phyloP scores from a whole-genome alignment of 2,329 filamentous ascomycete species.

The Aspergillus udagawae region DNA sequence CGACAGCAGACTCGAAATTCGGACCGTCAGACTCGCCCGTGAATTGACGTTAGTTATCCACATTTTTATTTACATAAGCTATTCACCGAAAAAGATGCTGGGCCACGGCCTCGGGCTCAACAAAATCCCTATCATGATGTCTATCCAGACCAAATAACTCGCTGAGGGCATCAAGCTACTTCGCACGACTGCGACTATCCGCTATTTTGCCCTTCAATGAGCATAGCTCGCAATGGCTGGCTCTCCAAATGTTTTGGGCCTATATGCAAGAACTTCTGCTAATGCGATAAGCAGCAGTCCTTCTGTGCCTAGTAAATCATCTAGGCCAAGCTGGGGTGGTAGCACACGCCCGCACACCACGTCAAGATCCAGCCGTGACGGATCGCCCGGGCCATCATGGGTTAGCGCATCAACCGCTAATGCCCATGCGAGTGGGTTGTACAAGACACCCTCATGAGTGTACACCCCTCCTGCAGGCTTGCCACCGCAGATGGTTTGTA shows the following conservation, averaged over 20 bases:
- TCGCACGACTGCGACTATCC: background rate
- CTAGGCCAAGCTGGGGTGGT: conserved; percentile 25
- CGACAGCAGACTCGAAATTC: background rate
- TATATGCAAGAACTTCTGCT: conserved; percentile 30
- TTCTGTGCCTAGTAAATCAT: conserved; percentile 46
- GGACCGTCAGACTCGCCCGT: background rate
- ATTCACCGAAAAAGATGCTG: background rate
- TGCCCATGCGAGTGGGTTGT: conserved; percentile 42
- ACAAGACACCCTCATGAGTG: conserved; percentile 50
- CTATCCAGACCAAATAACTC: background rate
- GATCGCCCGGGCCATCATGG: conserved; percentile 44
- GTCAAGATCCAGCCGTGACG: conserved; percentile 37
- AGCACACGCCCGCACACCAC: conserved; percentile 37
- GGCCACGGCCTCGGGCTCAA: background rate
- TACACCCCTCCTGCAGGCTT: conserved; percentile 42
- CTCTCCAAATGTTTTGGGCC: conserved; percentile 34
- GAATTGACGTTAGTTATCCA: background rate
- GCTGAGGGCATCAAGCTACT: background rate
- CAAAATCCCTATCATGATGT: background rate
- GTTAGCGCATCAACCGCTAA: conserved; percentile 48
- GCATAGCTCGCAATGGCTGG: conserved; percentile 43
- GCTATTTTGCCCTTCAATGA: background rate
- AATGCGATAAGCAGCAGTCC: conserved; percentile 39
- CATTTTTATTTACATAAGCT: background rate
- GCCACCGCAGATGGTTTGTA: conserved; percentile 43